A percentile compares a stretch with the other conserved stretches of the same genome.
Evolutionary conservation across 495 filamentous ascomycete species (phyloP).

Genomic region (Daldinia loculata): DNA sequence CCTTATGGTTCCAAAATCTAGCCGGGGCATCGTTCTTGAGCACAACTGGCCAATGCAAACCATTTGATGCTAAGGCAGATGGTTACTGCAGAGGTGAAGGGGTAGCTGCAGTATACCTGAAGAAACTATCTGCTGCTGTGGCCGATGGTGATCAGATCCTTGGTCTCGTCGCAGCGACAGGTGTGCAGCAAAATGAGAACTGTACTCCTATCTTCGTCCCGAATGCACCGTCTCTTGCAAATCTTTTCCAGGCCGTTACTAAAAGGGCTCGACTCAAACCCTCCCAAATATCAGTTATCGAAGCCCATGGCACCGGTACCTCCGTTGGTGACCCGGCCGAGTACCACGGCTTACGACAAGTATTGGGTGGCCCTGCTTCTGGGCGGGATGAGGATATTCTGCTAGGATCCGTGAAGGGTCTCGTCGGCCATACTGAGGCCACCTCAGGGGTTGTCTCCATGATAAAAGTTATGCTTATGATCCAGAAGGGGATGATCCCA

Average conservation of each 20-base stretch:
- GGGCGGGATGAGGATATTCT: constrained; percentile 48
- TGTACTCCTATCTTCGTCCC: constrained; percentile 52
- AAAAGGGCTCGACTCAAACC: constrained; percentile 36
- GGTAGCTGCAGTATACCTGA: constrained; percentile 60
- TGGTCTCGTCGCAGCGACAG: constrained; percentile 60
- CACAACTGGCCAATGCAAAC: constrained; percentile 44
- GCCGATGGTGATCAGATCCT: constrained; percentile 60
- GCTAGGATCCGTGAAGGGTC: constrained; percentile 57
- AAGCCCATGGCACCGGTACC: constrained; percentile 59
- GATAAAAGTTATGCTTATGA: constrained; percentile 61
- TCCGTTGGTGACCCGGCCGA: constrained; percentile 52
- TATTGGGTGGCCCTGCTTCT: constrained; percentile 46
- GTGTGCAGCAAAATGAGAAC: constrained; percentile 57
- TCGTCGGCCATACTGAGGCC: constrained; percentile 61
- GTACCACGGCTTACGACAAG: constrained; percentile 43
- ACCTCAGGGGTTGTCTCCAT: constrained; percentile 56
- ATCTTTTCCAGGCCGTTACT: constrained; percentile 41
- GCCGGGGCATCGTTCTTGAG: constrained; percentile 53
- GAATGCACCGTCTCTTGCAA: constrained; percentile 39
- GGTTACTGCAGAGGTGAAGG: constrained; percentile 70
- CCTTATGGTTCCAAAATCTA: constrained; percentile 49
- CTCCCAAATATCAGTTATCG: constrained; percentile 37
- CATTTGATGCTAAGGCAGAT: constrained; percentile 58
- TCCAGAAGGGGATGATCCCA: constrained; percentile 53
- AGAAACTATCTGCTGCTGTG: constrained; percentile 57